Percentiles rank a stretch among this genome's conserved stretches.
Evolutionary conservation across 2,329 filamentous ascomycete species (phyloP).

Genomic region (Lojkania enalia): DNA sequence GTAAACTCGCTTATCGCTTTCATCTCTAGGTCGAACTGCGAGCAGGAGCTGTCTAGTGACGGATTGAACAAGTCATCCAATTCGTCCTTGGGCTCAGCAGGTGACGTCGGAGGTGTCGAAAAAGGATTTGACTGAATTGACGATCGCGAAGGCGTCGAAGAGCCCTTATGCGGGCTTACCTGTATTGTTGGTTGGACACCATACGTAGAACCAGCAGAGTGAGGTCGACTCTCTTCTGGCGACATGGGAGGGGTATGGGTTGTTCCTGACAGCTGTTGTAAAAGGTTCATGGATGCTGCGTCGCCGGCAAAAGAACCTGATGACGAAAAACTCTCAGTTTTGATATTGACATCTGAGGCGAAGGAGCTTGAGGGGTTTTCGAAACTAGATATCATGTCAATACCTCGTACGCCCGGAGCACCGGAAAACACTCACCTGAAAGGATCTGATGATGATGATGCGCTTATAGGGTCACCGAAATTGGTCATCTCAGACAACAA

Average conservation of each 20-base stretch:
- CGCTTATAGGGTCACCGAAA: slow-evolving; percentile 34
- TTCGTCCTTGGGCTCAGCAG: slow-evolving; percentile 36
- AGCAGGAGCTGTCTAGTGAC: slow-evolving; percentile 36
- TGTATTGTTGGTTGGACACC: slow-evolving; percentile 21
- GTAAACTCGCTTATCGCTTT: slow-evolving; percentile 43
- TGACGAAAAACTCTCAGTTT: slow-evolving; percentile 32
- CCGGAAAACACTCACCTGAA: slow-evolving; percentile 31
- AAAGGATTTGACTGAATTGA: slow-evolving; percentile 43
- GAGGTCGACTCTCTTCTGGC: slow-evolving; percentile 34
- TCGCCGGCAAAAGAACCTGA: slow-evolving; percentile 34
- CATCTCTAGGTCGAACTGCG: slow-evolving; percentile 45
- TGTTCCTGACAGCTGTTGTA: slow-evolving; percentile 41
- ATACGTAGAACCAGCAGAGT: slow-evolving; percentile 29
- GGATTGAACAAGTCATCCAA: slow-evolving; percentile 40
- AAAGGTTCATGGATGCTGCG: slow-evolving; percentile 36
- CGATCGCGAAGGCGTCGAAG: slow-evolving; percentile 38
- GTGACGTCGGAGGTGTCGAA: slow-evolving; percentile 44
- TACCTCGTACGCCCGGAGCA: background rate
- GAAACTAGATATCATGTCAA: slow-evolving; percentile 34
- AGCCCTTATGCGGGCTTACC: slow-evolving; percentile 25
- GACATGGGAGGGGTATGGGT: slow-evolving; percentile 45
- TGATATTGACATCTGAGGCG: slow-evolving; percentile 23
- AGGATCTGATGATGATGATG: slow-evolving; percentile 34
- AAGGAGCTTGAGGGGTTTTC: slow-evolving; percentile 36
- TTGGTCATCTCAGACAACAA: slow-evolving; percentile 26